Evolutionary conservation across 2,329 filamentous ascomycete species (phyloP).

Genomic region (Aspergillus fructus): DNA sequence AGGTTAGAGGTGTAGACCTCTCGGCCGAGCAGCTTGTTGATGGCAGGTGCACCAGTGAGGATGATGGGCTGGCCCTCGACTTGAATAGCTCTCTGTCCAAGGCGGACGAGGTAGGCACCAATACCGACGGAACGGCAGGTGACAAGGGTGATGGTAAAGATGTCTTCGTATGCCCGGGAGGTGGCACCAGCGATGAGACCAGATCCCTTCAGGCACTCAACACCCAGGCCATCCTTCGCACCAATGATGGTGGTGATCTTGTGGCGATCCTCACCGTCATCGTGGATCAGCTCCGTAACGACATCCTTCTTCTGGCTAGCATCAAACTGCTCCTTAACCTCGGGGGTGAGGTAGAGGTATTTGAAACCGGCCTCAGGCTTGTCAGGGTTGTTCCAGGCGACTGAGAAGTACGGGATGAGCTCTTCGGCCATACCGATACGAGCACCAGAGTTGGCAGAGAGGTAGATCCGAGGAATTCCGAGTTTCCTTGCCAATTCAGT

Average conservation of each 20-base stretch:
- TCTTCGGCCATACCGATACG: constrained; percentile 96
- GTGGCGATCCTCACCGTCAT: constrained; percentile 85
- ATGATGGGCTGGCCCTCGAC: constrained; percentile 99
- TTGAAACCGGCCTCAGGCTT: constrained; percentile 91
- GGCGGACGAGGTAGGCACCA: constrained; percentile 95
- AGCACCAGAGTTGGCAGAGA: constrained; percentile 98
- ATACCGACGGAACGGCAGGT: constrained; percentile 99
- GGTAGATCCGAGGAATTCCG: constrained; percentile 93
- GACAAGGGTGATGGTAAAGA: constrained; percentile 96
- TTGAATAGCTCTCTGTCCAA: constrained; percentile 97
- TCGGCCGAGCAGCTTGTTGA: constrained; percentile 97
- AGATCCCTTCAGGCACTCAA: constrained; percentile 94
- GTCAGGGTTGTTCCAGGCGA: constrained; percentile 85
- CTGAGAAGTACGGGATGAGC: constrained; percentile 94
- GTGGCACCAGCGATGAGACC: constrained; percentile 98
- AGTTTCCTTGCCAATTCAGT: constrained; percentile 92
- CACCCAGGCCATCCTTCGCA: constrained; percentile 92
- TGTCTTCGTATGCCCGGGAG: constrained; percentile 95
- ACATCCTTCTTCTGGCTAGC: constrained; percentile 72
- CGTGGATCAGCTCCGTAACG: constrained; percentile 82
- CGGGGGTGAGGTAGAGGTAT: constrained; percentile 89
- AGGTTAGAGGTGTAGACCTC: constrained; percentile 99
- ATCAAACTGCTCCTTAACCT: constrained; percentile 82
- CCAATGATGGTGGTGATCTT: constrained; percentile 94
- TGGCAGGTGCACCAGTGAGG: constrained; percentile 90